Evolutionary conservation across 345 rosid species (phyloP).

Genomic region (Litchi chinensis): DNA sequence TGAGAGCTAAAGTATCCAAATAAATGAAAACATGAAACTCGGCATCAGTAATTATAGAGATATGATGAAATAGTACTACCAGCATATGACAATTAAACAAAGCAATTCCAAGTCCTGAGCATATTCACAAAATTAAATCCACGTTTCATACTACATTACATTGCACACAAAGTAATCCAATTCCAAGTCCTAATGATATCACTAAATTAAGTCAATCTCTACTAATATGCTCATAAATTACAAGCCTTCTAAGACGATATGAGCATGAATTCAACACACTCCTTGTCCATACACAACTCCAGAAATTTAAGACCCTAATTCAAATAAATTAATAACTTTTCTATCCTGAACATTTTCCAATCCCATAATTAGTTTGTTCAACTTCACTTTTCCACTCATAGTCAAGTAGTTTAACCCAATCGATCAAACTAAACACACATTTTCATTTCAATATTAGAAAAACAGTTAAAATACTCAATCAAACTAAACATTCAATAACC

Average conservation of each 20-base stretch:
- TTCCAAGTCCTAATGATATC: neutral
- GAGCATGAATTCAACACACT: neutral
- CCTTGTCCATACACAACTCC: neutral
- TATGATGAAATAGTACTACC: too few relatives aligned
- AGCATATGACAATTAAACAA: too few relatives aligned
- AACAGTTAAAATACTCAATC: neutral
- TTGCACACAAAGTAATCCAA: neutral
- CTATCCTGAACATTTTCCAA: neutral
- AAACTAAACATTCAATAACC: neutral
- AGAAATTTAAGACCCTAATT: neutral
- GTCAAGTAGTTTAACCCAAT: neutral
- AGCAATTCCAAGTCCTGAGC: neutral
- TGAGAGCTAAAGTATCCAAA: neutral
- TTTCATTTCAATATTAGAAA: too few relatives aligned
- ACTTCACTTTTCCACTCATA: neutral
- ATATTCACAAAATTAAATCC: too few relatives aligned
- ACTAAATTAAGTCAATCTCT: neutral
- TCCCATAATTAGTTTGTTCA: too few relatives aligned
- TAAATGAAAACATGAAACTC: neutral
- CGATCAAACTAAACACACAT: neutral
- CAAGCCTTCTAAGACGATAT: neutral
- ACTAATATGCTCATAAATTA: neutral
- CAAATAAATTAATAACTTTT: neutral
- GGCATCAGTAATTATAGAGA: neutral
- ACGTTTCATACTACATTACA: neutral